Base-by-base conservation (phyloP, 192 early-diverging fungal species). In the Entomortierella lignicola region DNA sequence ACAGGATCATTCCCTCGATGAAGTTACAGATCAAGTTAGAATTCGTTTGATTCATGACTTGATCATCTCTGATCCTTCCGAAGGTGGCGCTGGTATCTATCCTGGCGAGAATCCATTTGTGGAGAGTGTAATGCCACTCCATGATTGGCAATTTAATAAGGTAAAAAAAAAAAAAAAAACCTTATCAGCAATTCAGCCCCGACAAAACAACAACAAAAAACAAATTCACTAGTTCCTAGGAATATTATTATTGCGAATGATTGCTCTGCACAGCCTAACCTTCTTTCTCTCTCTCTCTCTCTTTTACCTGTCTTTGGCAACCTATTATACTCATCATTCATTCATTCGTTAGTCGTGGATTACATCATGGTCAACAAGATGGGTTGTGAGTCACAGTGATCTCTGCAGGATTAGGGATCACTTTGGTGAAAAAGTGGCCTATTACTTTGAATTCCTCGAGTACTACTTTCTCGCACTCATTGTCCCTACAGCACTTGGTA, bases 391-490 rank as follows among this genome's bases (percentile, higher is more conserved):
- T 66, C 81, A 89, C 2, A 66, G 85, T 13, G 95, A 96, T 73
- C 65, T 98, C n/a, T 62, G 73, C 23, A 71, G 73, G 51, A 91
- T 98, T 62, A 87, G 93, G 61, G 86, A 92, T 64, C 88, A 95
- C 65, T 93, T 94, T 88, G 96, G 96, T 70, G 95, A 97, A 68
- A 93, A 95, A 72, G 82, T 81, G 47, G 94, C 94, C 20, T 91
- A 89, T 82, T 97, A 98, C 80, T 98, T 98, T 86, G 95, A 94
- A 15, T 98, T 96, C 81, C 77, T 97, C 4, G 93, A 96, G 74
- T 93, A 86, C 69, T 98, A 97, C 85, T 87, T 93, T 54, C 52
- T 92, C 12, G 93, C 89, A 84, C 85, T 98, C 29, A 80, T 88
- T 39, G 59, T 86, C 11, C 94, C 94, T 8, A 77, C 95, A 0